Conservation (phyloP, 352 stramenopile genomes). For the Phytopythium helicoides region DNA sequence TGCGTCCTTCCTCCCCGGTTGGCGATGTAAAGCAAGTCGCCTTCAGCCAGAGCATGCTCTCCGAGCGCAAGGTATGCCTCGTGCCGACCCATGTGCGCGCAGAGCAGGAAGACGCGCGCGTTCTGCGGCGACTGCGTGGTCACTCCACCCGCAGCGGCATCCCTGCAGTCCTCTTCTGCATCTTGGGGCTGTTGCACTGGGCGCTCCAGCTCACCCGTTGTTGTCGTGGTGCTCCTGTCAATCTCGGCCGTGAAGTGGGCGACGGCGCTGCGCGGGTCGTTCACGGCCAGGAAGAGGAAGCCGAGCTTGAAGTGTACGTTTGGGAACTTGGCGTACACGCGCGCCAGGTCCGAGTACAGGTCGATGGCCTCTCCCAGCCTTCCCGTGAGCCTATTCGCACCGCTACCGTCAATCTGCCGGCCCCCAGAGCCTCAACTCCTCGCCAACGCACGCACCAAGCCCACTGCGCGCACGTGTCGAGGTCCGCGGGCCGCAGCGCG, state of each 20-base stretch:
- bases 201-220: too few relatives aligned
- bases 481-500: constrained; percentile 13
- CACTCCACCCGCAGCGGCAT: background rate
- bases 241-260: constrained; percentile 45
- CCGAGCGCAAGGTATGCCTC: constrained; percentile 31
- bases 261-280: constrained; percentile 26
- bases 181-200: background rate
- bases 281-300: constrained; percentile 32
- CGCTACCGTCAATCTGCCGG: background rate
- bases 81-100: constrained; percentile 31
- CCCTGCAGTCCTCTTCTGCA: background rate
- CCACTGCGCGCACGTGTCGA: constrained; percentile 51
- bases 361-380: constrained; percentile 45
- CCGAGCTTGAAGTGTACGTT: constrained; percentile 63
- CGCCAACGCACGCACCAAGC: constrained; percentile 31
- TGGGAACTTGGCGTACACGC: constrained; percentile 29
- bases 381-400: constrained; percentile 30
- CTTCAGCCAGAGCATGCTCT: constrained; percentile 27
- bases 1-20: constrained; percentile 35
- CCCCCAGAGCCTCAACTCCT: too few relatives aligned
- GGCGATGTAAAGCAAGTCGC: constrained; percentile 29
- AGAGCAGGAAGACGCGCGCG: constrained; percentile 36
- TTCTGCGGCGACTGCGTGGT: constrained; percentile 8
- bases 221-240: constrained; percentile 11
- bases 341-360: constrained; percentile 40